Evolutionary conservation across 805 yeast genomes (phyloP).

Genomic region (Barnettozyma sp.): DNA sequence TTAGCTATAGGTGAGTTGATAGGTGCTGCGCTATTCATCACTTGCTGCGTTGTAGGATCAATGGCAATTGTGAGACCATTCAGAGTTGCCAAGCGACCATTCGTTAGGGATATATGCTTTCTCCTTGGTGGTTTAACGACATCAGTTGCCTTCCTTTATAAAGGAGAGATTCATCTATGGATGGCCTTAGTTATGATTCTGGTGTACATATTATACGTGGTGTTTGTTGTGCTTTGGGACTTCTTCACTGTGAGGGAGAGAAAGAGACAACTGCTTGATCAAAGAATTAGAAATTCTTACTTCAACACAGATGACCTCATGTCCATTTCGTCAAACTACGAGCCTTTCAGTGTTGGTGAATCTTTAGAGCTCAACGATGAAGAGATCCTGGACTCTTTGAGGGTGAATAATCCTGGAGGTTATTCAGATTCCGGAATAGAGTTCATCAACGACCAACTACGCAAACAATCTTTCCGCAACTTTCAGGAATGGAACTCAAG

Average conservation of each 20-base stretch:
- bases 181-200: conserved; percentile 53
- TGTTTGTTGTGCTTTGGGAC: conserved; percentile 32
- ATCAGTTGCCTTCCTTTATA: conserved; percentile 45
- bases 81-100: conserved; percentile 36
- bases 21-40: conserved; percentile 83
- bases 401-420: conserved; percentile 3
- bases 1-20: conserved; percentile 86
- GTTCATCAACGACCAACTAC: conserved; percentile 6
- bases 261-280: conserved; percentile 16
- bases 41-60: conserved; percentile 77
- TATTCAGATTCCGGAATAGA: conserved; percentile 10
- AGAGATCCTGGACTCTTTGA: conserved; percentile 13
- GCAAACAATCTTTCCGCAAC: conserved; percentile 4
- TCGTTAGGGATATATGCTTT: conserved; percentile 41
- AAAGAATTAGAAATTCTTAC: conserved; percentile 21
- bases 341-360: conserved; percentile 11
- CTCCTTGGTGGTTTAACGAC: conserved; percentile 47
- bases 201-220: conserved; percentile 54
- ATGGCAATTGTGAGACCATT: conserved; percentile 71
- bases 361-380: conserved; percentile 22
- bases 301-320: conserved; percentile 1
- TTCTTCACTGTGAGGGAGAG: conserved; percentile 16
- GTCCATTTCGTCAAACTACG: conserved; percentile 8
- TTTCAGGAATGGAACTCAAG: conserved; percentile 10
- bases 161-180: conserved; percentile 47